Conservation (phyloP, 495 filamentous ascomycete genomes). For the Xylaria nigripes region DNA sequence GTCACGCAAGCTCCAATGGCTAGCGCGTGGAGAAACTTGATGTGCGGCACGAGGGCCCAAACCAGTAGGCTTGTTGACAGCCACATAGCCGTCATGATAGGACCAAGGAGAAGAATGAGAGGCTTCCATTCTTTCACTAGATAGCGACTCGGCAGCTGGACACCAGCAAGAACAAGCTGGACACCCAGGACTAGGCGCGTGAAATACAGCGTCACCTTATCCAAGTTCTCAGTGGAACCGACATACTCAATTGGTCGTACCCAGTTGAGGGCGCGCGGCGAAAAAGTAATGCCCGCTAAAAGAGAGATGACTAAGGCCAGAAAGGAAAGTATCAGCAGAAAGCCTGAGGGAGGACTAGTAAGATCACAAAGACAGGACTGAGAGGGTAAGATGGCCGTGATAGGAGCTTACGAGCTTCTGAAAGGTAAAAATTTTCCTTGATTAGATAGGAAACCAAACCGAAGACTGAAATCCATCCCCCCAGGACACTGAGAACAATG, state of each 20-base stretch:
- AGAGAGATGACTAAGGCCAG: slow-evolving; percentile 68
- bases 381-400: background rate
- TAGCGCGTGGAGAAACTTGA: slow-evolving; percentile 68
- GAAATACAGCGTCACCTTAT: slow-evolving; percentile 63
- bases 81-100: slow-evolving; percentile 88
- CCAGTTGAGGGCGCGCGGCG: slow-evolving; percentile 68
- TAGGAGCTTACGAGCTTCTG: slow-evolving; percentile 65
- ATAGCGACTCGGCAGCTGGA: slow-evolving; percentile 87
- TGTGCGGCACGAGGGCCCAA: slow-evolving; percentile 67
- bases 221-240: slow-evolving; percentile 40
- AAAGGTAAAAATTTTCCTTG: slow-evolving; percentile 87
- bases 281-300: slow-evolving; percentile 68
- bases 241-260: slow-evolving; percentile 73
- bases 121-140: slow-evolving; percentile 72
- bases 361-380: background rate
- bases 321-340: background rate
- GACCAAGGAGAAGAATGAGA: slow-evolving; percentile 67
- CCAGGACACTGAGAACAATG: slow-evolving; percentile 71
- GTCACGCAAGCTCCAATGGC: slow-evolving; percentile 78
- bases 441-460: slow-evolving; percentile 80
- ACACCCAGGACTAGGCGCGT: slow-evolving; percentile 83
- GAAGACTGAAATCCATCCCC: slow-evolving; percentile 83
- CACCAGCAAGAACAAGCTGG: slow-evolving; percentile 80
- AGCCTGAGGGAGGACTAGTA: background rate
- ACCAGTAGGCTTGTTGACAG: slow-evolving; percentile 67